phyloP scores from a whole-genome alignment of 2,329 filamentous ascomycete species.

The Penicillium sp. region DNA sequence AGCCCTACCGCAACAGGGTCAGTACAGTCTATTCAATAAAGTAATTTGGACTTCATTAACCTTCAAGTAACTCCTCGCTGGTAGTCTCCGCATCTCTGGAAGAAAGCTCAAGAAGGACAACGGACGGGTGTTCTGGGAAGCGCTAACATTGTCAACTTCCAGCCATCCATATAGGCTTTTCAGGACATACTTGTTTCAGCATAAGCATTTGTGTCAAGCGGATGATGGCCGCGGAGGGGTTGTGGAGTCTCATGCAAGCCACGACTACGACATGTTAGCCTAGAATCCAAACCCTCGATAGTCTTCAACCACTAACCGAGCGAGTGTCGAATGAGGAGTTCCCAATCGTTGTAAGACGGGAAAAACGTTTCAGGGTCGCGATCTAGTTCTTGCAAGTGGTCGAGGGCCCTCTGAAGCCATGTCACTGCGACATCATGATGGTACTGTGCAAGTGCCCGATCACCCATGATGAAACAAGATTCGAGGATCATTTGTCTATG shows the following conservation, averaged over 20 bases:
- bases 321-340: conserved; percentile 62
- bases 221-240: conserved; percentile 46
- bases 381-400: conserved; percentile 49
- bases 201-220: conserved; percentile 57
- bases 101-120: conserved; percentile 66
- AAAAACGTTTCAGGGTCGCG: conserved; percentile 50
- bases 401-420: conserved; percentile 70
- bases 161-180: conserved; percentile 37
- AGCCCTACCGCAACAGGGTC: conserved; percentile 47
- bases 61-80: conserved; percentile 42
- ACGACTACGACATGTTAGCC: conserved; percentile 26
- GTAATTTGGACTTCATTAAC: conserved; percentile 25
- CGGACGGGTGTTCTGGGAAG: conserved; percentile 59
- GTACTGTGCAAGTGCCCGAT: conserved; percentile 51
- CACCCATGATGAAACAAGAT: conserved; percentile 69
- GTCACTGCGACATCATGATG: conserved; percentile 56
- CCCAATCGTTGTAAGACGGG: conserved; percentile 61
- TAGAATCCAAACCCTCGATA: not conserved
- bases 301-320: conserved; percentile 47
- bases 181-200: conserved; percentile 54
- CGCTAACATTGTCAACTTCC: not conserved
- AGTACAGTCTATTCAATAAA: not conserved
- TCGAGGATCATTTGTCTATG: conserved; percentile 58
- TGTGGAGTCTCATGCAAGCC: conserved; percentile 34
- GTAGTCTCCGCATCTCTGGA: conserved; percentile 43